Base-by-base conservation (phyloP, 306 rosid genomes). In the Oxytropis ochrocephala region DNA sequence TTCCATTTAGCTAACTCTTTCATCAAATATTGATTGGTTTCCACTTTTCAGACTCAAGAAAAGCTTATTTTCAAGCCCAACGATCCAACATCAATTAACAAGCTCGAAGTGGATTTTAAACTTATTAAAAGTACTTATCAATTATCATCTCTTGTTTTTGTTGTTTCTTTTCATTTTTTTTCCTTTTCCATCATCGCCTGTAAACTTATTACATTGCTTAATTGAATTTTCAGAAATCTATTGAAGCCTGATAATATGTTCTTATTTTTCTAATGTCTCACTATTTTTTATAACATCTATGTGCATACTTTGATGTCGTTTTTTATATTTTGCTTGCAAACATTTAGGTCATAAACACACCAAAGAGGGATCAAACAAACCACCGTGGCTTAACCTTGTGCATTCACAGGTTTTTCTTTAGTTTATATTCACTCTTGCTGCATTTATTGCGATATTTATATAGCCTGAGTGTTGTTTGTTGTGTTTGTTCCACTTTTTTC, bases 341-440 rank as follows among this genome's bases (percentile, higher is more conserved):
- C 59, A 30, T 73, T 69, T 81, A 94, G 98, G 85, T 70, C 92
- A 87, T 65, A 94, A 84, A 72, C 69, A 76, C 79, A 91, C 96
- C 4, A 91, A 89, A 79, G 99, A 91, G 87, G 97, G 96, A 64
- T 82, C 99, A 61, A 82, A 84, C 72, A 83, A 87, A 80, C 95
- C 97, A 29, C 95, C 99, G 13, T 88, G 87, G 96, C 91, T 94
- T 69, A 91, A 94, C 71, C 91, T 94, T 57, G 43, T 74, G 32
- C 83, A 70, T 64, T 79, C 73, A 43, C 86, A 90, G 98, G 98
- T 94, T 79, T 68, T 53, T 46, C 64, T 60, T 35, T 57, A 2
- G 38, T 77, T 60, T 29, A 12, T 36, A 43, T 49, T 5, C 2
- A 55, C 17, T 65, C 5, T 56, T 56, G 29, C 11, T 42, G 17